Base-by-base conservation (phyloP, 164 flowering plant species). In the Magnolia officinalis region DNA sequence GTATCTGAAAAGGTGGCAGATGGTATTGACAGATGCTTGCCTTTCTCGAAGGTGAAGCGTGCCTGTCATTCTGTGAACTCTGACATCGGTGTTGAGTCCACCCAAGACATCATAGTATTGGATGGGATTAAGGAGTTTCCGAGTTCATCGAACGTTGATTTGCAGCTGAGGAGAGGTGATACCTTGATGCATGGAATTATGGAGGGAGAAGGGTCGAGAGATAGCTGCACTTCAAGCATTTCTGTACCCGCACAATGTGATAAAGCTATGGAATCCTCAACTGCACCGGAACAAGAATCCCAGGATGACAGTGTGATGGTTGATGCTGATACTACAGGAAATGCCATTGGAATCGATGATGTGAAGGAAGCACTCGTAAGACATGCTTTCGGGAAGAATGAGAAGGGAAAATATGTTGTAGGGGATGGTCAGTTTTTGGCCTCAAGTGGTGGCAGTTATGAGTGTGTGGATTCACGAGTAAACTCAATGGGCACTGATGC, bases 181-280 rank as follows among this genome's bases (percentile, higher is more conserved):
- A 37, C 63, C 8, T 6, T 50, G 24, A 67, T 6, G 13, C 74
- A 69, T 4, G 63, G 75, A 70, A 70, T 61, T 59, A 7, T 63
- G 37, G 85, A 81, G 50, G 81, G 78, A 8, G 82, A 82, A 78
- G 82, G 73, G 1, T 76, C 75, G 4, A 80, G 83, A 73, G 76
- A 78, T 50, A 50, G 76, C 71, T 72, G 83, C 72, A 63, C 13
- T 64, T 79, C 86, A 20, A 78, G 68, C 26, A 75, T 72, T 70
- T 72, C 71, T 2, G n/a, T 73, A 76, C 76, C 79, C 73, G 72
- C n/a, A 23, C 70, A 75, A 21, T 72, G 70, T 20, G 45, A 63
- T 29, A 75, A 74, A 59, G 77, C 63, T 72, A 58, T 23, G 26
- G 64, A 64, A 49, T 50, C 79, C 11, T 68, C 77, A 61, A 11